Evolutionary conservation across 805 yeast species (phyloP).

Genomic region (Blastobotrys americana): DNA sequence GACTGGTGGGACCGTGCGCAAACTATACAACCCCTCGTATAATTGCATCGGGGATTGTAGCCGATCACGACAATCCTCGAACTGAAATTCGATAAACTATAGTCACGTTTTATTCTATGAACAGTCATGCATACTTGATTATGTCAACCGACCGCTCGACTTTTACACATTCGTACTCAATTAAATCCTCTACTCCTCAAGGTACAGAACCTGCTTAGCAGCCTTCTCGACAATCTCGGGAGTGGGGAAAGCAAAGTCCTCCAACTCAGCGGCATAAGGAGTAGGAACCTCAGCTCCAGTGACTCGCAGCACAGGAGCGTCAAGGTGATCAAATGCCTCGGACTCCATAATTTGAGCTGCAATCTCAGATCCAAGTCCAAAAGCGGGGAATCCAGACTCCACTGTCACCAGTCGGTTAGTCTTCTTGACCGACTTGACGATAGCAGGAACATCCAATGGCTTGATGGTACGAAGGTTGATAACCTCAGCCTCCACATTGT

Average conservation of each 20-base stretch:
- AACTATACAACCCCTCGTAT: no score
- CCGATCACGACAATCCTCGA: no score
- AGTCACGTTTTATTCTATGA: no score
- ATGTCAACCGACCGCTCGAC: no score
- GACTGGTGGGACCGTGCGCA: no score
- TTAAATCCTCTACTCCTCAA: constrained; percentile 26
- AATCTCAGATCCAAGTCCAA: constrained; percentile 98
- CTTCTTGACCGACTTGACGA: constrained; percentile 84
- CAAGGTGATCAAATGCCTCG: constrained; percentile 96
- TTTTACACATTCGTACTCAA: no score
- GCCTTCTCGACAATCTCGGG: constrained; percentile 81
- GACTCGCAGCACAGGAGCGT: constrained; percentile 97
- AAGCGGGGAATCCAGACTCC: constrained; percentile 96
- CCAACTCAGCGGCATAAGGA: constrained; percentile 93
- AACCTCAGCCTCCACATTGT: constrained; percentile 88
- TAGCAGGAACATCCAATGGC: constrained; percentile 87
- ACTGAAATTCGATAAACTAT: no score
- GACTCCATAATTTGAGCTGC: constrained; percentile 97
- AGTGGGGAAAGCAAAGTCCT: constrained; percentile 99
- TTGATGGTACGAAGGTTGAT: constrained; percentile 93
- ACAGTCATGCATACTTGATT: no score
- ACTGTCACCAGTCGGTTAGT: constrained; percentile 94
- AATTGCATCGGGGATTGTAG: no score
- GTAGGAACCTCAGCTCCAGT: constrained; percentile 99
- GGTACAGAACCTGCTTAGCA: constrained; percentile 35